Evolutionary conservation across 1,139 yeast species (phyloP), one percentile per base, ranked within the genome.

Genomic region (Sugiyamaella castrensis): DNA sequence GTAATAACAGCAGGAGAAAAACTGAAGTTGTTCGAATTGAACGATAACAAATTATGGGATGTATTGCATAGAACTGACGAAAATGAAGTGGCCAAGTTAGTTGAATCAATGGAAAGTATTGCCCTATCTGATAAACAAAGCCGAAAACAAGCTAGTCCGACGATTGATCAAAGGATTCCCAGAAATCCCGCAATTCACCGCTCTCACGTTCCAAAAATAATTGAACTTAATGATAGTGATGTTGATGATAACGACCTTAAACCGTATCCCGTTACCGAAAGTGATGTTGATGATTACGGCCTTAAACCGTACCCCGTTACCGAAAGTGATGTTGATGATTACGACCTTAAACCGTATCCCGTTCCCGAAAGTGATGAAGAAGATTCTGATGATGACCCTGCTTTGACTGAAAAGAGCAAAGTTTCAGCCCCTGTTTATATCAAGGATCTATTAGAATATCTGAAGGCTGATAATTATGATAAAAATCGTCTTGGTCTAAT

Each of bases 351-450:
- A 42, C 60, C 65, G 1, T 62, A 57, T 50, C 53, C 61, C 2
- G 42, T 61, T 36, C 63, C 64, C 1, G 67, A 58, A 26, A 63
- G 65, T 41, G 65, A 64, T 37, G 65, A 57, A 24, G 80, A 75
- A 34, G 79, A 75, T 49, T 71, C 76, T n/a, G 83, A 78, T 12
- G 82, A 78, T 24, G 84, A 79, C 48, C 79, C 77, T 1, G 67
- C 76, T 2, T 53, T 72, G 33, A 70, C 68, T n/a, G 65, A 65
- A 37, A 68, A 64, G 15, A 62, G 66, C 8, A 67, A 62, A n/a
- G 67, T 79, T 0, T 60, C 73, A 0, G 67, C 73, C 4, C 91
- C 91, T 0, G 72, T 82, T 1, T 85, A 83, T 58, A 69, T 85
- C 28, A 78, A 79, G 52, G 87, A 82, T 45, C 66, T 84, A n/a